Percentiles rank a stretch among this genome's conserved stretches.
Evolutionary conservation across 768 basidiomycete species (phyloP).

Genomic region (Strobilomyces confusus): DNA sequence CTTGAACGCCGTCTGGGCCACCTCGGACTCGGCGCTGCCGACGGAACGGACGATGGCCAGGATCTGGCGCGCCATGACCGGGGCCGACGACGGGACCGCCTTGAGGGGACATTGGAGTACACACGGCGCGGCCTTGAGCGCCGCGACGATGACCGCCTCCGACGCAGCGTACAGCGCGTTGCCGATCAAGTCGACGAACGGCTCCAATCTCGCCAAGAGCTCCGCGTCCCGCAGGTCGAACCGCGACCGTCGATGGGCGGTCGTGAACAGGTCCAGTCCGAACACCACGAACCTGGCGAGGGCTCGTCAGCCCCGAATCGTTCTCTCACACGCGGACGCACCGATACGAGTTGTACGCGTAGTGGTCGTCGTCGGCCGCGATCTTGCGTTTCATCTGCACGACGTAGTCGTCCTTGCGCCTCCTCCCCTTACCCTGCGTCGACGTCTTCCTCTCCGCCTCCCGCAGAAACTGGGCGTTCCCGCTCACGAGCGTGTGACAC

Average conservation of each 20-base stretch:
- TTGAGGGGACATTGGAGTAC: constrained; percentile 83
- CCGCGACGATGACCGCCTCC: constrained; percentile 67
- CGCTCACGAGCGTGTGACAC: constrained; percentile 86
- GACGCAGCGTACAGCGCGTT: constrained; percentile 88
- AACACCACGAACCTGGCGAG: constrained; percentile 75
- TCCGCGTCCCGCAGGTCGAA: constrained; percentile 78
- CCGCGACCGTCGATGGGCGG: constrained; percentile 78
- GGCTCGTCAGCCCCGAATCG: not conserved
- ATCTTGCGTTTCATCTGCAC: constrained; percentile 76
- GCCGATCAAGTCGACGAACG: constrained; percentile 83
- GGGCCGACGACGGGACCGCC: constrained; percentile 67
- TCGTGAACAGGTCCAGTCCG: constrained; percentile 87
- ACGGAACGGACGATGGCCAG: constrained; percentile 76
- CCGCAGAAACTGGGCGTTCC: constrained; percentile 84
- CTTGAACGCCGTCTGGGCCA: constrained; percentile 84
- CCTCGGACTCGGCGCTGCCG: constrained; percentile 86
- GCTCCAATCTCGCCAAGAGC: constrained; percentile 79
- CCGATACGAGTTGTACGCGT: constrained; percentile 85
- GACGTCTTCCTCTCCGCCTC: constrained; percentile 42
- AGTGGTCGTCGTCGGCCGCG: constrained; percentile 58
- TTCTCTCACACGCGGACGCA: constrained; percentile 30
- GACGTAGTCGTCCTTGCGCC: constrained; percentile 51
- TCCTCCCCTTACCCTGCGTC: constrained; percentile 29
- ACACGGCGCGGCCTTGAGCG: constrained; percentile 74
- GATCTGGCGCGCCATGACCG: constrained; percentile 80